phyloP scores from a whole-genome alignment of 768 basidiomycete species.

The Boletus coccyginus region DNA sequence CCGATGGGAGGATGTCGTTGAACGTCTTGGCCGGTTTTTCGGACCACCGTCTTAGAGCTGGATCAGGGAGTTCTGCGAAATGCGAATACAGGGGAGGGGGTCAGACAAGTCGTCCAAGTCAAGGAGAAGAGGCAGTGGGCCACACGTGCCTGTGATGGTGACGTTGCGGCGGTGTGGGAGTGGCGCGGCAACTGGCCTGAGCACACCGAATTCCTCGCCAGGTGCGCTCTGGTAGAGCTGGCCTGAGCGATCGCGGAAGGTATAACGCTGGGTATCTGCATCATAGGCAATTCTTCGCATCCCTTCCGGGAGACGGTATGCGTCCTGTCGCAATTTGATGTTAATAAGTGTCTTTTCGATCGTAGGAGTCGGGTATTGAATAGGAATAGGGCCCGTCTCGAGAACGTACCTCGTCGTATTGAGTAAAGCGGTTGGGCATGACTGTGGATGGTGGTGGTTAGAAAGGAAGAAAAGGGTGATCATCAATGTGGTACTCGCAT shows the following conservation, averaged over 20 bases:
- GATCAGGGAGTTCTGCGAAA: constrained; percentile 24
- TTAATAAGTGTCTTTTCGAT: background rate
- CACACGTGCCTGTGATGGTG: constrained; percentile 19
- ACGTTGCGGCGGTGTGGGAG: constrained; percentile 25
- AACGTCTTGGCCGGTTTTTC: constrained; percentile 38
- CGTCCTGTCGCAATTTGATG: constrained; percentile 29
- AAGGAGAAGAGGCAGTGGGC: too few species aligned
- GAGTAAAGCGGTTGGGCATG: constrained; percentile 17
- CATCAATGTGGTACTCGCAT: background rate
- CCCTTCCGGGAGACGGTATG: constrained; percentile 38
- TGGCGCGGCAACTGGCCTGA: constrained; percentile 35
- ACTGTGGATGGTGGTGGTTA: constrained; percentile 13
- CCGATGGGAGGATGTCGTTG: constrained; percentile 45
- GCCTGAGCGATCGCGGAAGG: constrained; percentile 46
- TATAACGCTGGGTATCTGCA: constrained; percentile 49
- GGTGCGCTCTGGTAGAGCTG: constrained; percentile 44
- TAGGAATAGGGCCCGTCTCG: background rate
- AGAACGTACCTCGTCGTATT: constrained; percentile 23
- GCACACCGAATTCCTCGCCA: constrained; percentile 42
- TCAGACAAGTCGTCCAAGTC: background rate
- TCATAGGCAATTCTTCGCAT: constrained; percentile 53
- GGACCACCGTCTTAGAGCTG: constrained; percentile 23
- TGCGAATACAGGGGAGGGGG: background rate
- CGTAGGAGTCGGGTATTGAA: background rate
- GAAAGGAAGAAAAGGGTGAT: background rate